phyloP scores from a whole-genome alignment of 495 filamentous ascomycete genomes.

The Amphirosellinia nigrospora region DNA sequence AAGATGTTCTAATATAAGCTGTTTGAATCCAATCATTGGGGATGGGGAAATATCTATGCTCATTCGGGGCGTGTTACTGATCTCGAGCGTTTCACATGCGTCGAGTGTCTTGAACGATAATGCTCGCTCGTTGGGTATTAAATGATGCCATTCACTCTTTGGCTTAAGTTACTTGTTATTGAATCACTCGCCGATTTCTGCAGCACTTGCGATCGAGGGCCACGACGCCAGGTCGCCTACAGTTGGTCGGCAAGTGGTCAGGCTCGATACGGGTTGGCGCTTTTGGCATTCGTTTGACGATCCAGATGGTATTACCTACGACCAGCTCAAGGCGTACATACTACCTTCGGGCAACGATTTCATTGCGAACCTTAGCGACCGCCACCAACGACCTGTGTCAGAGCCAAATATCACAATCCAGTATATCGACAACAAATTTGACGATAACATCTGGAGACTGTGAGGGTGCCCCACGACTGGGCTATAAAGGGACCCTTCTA shows the following conservation, averaged over 20 bases:
- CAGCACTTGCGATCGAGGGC: neutral
- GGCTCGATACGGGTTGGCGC: constrained; percentile 37
- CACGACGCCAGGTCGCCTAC: neutral
- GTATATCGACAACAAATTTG: constrained; percentile 19
- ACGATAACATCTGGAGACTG: constrained; percentile 28
- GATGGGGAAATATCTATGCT: neutral
- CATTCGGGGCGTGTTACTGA: neutral
- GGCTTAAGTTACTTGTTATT: neutral
- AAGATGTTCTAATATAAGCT: constrained; percentile 1
- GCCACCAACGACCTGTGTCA: constrained; percentile 16
- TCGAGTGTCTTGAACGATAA: neutral
- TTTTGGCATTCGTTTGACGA: constrained; percentile 37
- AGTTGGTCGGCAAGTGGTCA: constrained; percentile 27
- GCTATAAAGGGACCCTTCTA: constrained; percentile 49
- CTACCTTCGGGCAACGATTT: constrained; percentile 36
- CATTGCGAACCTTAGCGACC: constrained; percentile 28
- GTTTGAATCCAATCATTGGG: neutral
- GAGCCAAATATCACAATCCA: constrained; percentile 2
- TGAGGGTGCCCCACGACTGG: constrained; percentile 47
- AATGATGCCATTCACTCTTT: constrained; percentile 6
- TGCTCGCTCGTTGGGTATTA: neutral
- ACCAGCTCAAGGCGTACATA: constrained; percentile 37
- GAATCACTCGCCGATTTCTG: neutral
- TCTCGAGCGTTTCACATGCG: neutral
- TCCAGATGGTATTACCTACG: constrained; percentile 37